phyloP scores from a whole-genome alignment of 768 basidiomycete genomes.

The Podaxis sp. region DNA sequence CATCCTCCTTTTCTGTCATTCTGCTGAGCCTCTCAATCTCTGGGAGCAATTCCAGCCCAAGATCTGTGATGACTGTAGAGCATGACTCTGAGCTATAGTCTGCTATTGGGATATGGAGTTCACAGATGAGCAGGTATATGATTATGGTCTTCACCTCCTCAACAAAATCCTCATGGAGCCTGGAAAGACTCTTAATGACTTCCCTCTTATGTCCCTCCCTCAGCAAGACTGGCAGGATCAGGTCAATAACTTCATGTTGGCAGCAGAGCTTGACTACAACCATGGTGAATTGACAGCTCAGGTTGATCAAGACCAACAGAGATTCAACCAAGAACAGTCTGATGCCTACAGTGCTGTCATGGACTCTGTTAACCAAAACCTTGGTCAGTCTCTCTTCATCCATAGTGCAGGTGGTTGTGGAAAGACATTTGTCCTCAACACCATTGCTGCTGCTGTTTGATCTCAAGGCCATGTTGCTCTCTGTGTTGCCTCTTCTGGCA shows the following conservation, averaged over 20 bases:
- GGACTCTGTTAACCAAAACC: constrained; percentile 21
- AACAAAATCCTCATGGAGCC: constrained; percentile 26
- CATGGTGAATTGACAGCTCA: not conserved
- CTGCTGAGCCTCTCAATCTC: constrained; percentile 31
- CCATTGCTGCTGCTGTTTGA: constrained; percentile 29
- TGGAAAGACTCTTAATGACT: constrained; percentile 20
- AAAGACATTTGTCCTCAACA: constrained; percentile 45
- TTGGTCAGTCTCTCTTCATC: constrained; percentile 35
- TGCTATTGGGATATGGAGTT: constrained; percentile 11
- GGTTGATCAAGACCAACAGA: not conserved
- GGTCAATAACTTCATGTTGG: constrained; percentile 28
- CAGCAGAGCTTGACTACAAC: constrained; percentile 33
- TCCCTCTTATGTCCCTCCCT: constrained; percentile 31
- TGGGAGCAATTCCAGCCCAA: constrained; percentile 35
- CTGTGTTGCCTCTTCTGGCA: constrained; percentile 51
- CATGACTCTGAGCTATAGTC: constrained; percentile 6
- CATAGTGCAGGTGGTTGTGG: constrained; percentile 43
- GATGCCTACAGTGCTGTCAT: constrained; percentile 28
- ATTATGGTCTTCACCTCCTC: constrained; percentile 39
- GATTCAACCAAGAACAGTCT: constrained; percentile 28
- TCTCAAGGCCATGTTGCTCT: constrained; percentile 33
- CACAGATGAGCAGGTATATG: constrained; percentile 32
- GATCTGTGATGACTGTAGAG: constrained; percentile 43
- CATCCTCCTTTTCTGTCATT: constrained; percentile 31
- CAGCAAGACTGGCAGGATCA: constrained; percentile 25